Evolutionary conservation across 192 early-diverging fungal genomes (phyloP), one percentile per base, ranked within the genome.

Genomic region (Diversispora eburnea): DNA sequence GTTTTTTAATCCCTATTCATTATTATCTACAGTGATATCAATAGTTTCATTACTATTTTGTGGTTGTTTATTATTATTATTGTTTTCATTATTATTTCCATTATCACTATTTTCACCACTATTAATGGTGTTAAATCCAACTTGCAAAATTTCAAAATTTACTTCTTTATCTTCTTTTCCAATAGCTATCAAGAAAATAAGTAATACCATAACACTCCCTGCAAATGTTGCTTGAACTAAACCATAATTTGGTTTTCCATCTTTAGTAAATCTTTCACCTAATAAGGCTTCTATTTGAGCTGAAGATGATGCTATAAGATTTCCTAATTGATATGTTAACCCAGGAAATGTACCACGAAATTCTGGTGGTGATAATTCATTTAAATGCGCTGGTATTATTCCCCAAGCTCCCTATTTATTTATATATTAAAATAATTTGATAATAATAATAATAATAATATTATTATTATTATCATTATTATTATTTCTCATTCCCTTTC

Each of bases 301-400:
- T 41, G 83, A 79, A 19, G 84, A 83, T 10, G 87, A 81, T 1
- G 80, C 71, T 58, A 92, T 84, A 70, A 93, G 77, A 70, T 90
- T 93, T 41, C 90, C 91, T 17, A 90, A 79, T 81, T 93, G 90
- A 77, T 91, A 92, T 3, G 88, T 73, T n/a, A 93, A 77, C 19
- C 91, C 90, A 8, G 90, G 89, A 64, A 93, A 87, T 3, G 87
- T 83, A 13, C 85, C 86, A 9, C 91, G 86, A 75, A 91, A 84
- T 15, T 78, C 79, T 45, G 85, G 79, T 25, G 91, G 91, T 49
- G 88, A 86, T 43, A 93, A 76, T 61, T 93, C 91, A 76, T 80
- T 84, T 0, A 93, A 77, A 76, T 90, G 87, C 8, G 82, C 87
- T 8, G 91, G 90, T 73, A 93, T 83, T 19, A 91, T 84, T 55